These are phyloP conservation scores for Helicostylum pulchrum DNA, from an alignment of 192 early-diverging fungal species.

Conservation along the genomic window DNA sequence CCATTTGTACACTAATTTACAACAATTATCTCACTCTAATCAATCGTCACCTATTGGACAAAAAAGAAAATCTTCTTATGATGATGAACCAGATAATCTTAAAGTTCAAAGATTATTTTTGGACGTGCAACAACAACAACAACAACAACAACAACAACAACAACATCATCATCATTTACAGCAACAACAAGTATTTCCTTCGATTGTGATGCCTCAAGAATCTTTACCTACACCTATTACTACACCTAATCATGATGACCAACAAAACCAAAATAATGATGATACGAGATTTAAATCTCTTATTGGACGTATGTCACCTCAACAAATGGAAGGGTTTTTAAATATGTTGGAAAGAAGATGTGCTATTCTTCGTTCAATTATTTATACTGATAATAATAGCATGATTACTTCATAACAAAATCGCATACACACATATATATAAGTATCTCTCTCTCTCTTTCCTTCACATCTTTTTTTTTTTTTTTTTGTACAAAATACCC, in stretches of 20 bases:
- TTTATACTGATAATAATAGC: conserved; percentile 3
- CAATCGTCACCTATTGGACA: conserved; percentile 4
- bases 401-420: too few relatives aligned
- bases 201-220: conserved; percentile 1
- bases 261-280: conserved; percentile 14
- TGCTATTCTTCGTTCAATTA: conserved; percentile 37
- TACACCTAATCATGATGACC: background rate
- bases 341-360: conserved; percentile 53
- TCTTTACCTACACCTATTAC: conserved; percentile 1
- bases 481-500: background rate
- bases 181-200: background rate
- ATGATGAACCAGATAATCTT: background rate
- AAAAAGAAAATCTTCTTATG: conserved; percentile 6
- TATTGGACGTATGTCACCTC: conserved; percentile 39
- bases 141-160: background rate
- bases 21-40: conserved; percentile 44
- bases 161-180: background rate
- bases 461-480: background rate
- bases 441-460: background rate
- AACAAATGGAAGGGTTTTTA: conserved; percentile 53
- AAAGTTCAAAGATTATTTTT: too few relatives aligned
- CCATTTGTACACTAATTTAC: conserved; percentile 89
- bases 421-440: background rate
- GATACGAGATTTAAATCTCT: conserved; percentile 30
- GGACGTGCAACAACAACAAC: background rate